phyloP scores from a whole-genome alignment of 345 rosid species.

The Trapa incisa region DNA sequence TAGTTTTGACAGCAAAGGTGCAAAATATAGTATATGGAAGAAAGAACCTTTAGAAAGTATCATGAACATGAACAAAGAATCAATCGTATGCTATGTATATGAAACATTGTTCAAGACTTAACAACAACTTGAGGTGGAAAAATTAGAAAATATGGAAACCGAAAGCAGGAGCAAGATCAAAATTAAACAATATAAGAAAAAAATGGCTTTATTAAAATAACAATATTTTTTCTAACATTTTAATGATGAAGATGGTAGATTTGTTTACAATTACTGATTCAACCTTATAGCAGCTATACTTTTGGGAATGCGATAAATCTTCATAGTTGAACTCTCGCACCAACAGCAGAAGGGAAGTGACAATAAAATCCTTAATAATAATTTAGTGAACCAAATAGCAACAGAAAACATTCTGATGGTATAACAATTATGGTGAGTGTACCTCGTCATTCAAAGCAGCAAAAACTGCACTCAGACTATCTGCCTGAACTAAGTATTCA shows the following conservation, averaged over 20 bases:
- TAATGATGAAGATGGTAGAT: background rate
- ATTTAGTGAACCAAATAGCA: background rate
- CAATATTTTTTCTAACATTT: background rate
- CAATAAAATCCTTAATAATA: background rate
- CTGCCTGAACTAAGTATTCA: constrained; percentile 93
- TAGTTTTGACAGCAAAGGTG: too few relatives aligned
- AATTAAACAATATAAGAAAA: background rate
- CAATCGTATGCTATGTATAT: background rate
- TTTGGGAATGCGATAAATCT: background rate
- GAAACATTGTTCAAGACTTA: background rate
- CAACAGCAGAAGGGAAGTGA: background rate
- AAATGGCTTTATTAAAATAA: background rate
- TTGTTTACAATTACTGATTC: background rate
- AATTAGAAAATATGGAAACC: background rate
- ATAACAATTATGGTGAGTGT: constrained; percentile 5
- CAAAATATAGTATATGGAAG: too few relatives aligned
- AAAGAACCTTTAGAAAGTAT: too few relatives aligned
- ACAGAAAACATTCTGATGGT: background rate
- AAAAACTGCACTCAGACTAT: constrained; percentile 88
- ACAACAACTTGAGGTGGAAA: background rate
- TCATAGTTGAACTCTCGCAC: background rate
- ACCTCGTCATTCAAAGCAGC: constrained; percentile 99
- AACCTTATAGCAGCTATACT: background rate
- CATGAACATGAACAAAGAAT: too few relatives aligned
- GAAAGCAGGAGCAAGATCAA: background rate